Conservation (phyloP, 345 rosid genomes). For the Populus pruinosa region DNA sequence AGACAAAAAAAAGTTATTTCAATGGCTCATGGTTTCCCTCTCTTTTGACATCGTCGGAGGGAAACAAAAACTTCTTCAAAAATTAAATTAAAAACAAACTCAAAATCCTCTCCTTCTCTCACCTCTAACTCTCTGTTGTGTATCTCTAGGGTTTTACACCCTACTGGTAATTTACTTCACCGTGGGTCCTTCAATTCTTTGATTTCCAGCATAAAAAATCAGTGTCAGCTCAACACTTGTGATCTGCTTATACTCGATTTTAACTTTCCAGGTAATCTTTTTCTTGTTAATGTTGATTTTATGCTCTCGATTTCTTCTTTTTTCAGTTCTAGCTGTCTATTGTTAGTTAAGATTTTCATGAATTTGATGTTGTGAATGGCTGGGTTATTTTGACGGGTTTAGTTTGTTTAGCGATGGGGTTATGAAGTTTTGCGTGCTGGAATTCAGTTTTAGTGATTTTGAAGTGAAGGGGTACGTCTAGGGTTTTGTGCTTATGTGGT, state of each 20-base stretch:
- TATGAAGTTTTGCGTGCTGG: not conserved
- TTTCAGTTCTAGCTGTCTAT: not conserved
- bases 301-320: not conserved
- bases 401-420: not conserved
- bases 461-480: not conserved
- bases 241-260: slow-evolving; percentile 13
- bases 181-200: not conserved
- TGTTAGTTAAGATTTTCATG: not conserved
- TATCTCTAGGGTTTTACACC: slow-evolving; percentile 17
- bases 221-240: slow-evolving; percentile 1
- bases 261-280: slow-evolving; percentile 17
- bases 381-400: not conserved
- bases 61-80: slow-evolving; percentile 19
- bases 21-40: slow-evolving; percentile 40
- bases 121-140: not conserved
- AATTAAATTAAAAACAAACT: not conserved
- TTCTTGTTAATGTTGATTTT: not conserved
- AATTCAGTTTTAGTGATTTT: not conserved
- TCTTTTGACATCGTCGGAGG: slow-evolving; percentile 37
- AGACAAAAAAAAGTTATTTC: slow-evolving; percentile 25
- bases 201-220: slow-evolving; percentile 5
- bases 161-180: not conserved
- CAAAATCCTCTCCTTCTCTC: not conserved
- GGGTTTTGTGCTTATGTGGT: slow-evolving; percentile 1
- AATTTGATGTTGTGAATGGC: not conserved